Base-by-base conservation (phyloP, 257 asterid genomes). In the Handroanthus guayacan region DNA sequence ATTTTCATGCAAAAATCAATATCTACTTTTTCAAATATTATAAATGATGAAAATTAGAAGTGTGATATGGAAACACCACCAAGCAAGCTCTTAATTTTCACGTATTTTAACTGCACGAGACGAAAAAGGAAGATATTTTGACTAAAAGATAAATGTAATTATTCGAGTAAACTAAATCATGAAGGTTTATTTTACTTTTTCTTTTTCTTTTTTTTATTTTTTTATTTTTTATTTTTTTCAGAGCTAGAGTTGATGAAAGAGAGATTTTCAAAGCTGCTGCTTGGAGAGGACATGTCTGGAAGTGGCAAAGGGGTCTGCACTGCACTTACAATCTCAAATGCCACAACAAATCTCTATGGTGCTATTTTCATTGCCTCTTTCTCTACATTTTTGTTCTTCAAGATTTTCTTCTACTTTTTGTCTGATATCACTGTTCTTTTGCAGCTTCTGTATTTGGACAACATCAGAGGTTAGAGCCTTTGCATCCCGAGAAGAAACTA, bases 281-380 rank as follows among this genome's bases (percentile, higher is more conserved):
- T 95, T 12, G 99, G 99, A 25, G 95, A 91, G 56, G 99, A 95
- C 82, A 93, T 93, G 97, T 93, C 98, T 71, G 99, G 99, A 65
- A 71, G 97, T 71, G 99, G 96, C 3, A 93, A 88, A 83, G 98
- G 99, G 1, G 98, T 91, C 2, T 83, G 87, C 75, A 85, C 93
- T 50, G 95, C 97, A 55, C 89, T 90, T 1, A 80, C 99, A 9
- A 89, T 95, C 72, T 95, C 99, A 62, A 90, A 92, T 82, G 87
- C 98, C 64, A 92, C 92, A 25, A 95, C 97, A 57, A 95, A 91
- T 13, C 99, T 93, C 63, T 95, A 86, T 82, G 97, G 98, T 95
- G 82, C 10, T 2, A 44, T 63, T 63, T 16, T 44, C 13, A 0
- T 25, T 18, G 11, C 10, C 11, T 37, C 13, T 5, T 20, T 3